Evolutionary conservation across 73 alveolate species (phyloP), one percentile per base, ranked within the genome.

Genomic region (Urostyla sp.): DNA sequence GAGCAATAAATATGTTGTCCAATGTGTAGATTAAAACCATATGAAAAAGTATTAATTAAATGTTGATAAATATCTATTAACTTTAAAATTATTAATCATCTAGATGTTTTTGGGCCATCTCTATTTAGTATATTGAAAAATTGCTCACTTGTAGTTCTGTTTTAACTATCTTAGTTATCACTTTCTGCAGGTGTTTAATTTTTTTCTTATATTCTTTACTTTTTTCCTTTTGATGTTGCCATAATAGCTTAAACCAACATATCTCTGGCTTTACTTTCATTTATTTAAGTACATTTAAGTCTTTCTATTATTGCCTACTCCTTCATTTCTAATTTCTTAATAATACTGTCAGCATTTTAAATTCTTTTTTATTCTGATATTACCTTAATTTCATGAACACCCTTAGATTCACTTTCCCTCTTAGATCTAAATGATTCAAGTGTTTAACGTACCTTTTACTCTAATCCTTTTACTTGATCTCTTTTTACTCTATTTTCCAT

Each of bases 241-340:
- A 27, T 8, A 16, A 63, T 63, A 1, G 79, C 79, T 27, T 63
- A 57, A 2, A 63, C 31, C 50, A 63, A 46, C 79, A 63, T 63
- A 16, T 63, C 18, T 24, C 53, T 36, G 16, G 50, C 79, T 40
- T 63, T 63, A 38, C 26, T 43, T 27, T 63, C 79, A 8, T 46
- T 43, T 26, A 24, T 63, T 24, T 63, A 32, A 40, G 79, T 63
- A 20, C 44, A 46, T 48, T 63, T 63, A 27, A 63, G 44, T 63
- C 79, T 63, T 32, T 63, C 79, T 6, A 63, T 63, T 10, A 63
- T 63, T 63, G 79, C 79, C 31, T 63, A 40, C 26, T 63, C 79
- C 50, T 46, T 63, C 60, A 43, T 11, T 23, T 63, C 79, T 20
- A 63, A 48, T 46, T 28, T 23, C 60, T 63, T 63, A 15, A 63